Percentiles rank a stretch among this genome's conserved stretches.
Evolutionary conservation across 495 filamentous ascomycete species (phyloP).

Genomic region (Aspergillus sparsus): DNA sequence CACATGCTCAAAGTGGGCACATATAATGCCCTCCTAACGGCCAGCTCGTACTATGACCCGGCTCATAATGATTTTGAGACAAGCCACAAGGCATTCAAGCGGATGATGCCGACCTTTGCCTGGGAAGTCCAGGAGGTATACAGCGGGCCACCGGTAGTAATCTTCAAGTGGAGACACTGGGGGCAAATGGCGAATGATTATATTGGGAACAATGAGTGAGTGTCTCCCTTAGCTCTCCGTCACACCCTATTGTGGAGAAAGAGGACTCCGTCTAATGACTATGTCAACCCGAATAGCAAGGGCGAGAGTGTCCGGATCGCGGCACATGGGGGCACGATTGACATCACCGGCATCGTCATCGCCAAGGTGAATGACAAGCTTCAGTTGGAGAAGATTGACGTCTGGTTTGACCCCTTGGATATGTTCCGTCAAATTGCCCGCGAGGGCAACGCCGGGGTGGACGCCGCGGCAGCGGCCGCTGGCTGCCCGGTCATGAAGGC

Average conservation of each 20-base stretch:
- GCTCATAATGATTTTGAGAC: constrained; percentile 55
- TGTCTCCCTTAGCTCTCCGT: constrained; percentile 12
- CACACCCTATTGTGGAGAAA: not conserved
- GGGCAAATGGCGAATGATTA: constrained; percentile 65
- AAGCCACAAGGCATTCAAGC: constrained; percentile 67
- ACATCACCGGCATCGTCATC: constrained; percentile 56
- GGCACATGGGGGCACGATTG: constrained; percentile 34
- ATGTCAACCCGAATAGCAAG: constrained; percentile 34
- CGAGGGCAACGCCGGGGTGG: not conserved
- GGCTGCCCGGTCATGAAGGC: not conserved
- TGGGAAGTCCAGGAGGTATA: constrained; percentile 71
- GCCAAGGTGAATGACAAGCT: constrained; percentile 61
- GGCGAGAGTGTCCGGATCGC: constrained; percentile 61
- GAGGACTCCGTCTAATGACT: not conserved
- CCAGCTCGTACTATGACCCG: constrained; percentile 63
- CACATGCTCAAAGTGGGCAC: constrained; percentile 68
- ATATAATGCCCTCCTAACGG: constrained; percentile 64
- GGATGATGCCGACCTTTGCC: constrained; percentile 69
- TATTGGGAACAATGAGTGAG: constrained; percentile 59
- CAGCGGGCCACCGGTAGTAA: constrained; percentile 58
- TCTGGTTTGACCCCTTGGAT: constrained; percentile 63
- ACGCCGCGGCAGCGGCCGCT: not conserved
- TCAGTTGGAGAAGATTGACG: constrained; percentile 56
- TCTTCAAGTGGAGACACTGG: constrained; percentile 67
- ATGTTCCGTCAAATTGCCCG: constrained; percentile 65